phyloP scores from a whole-genome alignment of 352 stramenopile species.

The Aphanomyces stellatus region DNA sequence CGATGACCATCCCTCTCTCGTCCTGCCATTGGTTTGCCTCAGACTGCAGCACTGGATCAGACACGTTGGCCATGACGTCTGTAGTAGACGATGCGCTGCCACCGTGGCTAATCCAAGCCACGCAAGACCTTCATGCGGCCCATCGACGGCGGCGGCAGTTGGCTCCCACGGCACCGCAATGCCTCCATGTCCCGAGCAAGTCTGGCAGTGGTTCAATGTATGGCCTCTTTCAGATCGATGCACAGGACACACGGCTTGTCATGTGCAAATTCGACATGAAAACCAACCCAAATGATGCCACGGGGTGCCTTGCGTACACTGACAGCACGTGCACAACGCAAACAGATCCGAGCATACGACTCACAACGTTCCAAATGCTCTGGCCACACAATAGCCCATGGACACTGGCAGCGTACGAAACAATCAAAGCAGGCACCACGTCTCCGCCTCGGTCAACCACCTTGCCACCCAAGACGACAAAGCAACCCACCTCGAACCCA shows the following conservation, averaged over 20 bases:
- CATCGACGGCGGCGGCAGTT: no score
- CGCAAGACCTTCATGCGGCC: background rate
- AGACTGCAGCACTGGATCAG: background rate
- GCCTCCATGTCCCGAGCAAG: background rate
- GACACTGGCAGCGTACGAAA: background rate
- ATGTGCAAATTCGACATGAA: no score
- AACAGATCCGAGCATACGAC: background rate
- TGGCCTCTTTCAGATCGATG: no score
- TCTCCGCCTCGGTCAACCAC: no score
- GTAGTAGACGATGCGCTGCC: background rate
- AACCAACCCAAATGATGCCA: background rate
- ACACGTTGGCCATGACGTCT: background rate
- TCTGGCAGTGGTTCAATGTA: no score
- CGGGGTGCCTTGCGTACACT: background rate
- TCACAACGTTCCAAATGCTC: background rate
- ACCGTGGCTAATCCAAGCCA: background rate
- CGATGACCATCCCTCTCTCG: background rate
- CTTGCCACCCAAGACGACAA: no score
- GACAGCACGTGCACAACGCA: background rate
- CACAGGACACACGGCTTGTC: no score
- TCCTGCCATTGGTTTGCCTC: background rate
- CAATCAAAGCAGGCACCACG: no score
- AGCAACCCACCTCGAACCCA: no score
- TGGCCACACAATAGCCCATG: background rate
- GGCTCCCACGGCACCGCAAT: no score